phyloP scores from a whole-genome alignment of 139 green algal genomes.

The Volvox africanus region DNA sequence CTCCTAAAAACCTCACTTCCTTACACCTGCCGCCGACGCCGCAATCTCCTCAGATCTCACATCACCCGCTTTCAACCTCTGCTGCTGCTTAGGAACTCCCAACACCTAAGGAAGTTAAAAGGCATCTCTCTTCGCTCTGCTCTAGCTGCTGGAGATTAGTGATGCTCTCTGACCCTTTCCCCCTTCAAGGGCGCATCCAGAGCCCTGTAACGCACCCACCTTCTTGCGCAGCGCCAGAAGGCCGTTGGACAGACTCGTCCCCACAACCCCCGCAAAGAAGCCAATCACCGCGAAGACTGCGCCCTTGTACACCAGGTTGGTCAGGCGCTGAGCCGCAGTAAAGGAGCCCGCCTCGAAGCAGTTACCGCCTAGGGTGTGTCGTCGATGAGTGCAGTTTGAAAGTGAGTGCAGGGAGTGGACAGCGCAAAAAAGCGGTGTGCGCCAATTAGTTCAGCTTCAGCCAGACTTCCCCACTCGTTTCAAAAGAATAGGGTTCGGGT shows the following conservation, averaged over 20 bases:
- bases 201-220: constrained; percentile 58
- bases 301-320: constrained; percentile 90
- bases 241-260: constrained; percentile 89
- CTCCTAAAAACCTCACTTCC: no score
- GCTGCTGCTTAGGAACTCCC: background rate
- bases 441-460: no score
- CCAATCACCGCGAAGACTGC: constrained; percentile 87
- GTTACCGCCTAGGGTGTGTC: constrained; percentile 75
- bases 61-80: no score
- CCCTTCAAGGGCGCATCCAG: background rate
- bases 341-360: constrained; percentile 92
- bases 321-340: constrained; percentile 61
- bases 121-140: no score
- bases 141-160: background rate
- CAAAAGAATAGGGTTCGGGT: no score
- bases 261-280: constrained; percentile 86
- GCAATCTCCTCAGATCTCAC: no score
- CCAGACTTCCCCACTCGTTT: no score
- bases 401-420: no score
- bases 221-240: constrained; percentile 69
- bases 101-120: background rate
- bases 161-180: background rate
- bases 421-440: no score
- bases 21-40: no score
- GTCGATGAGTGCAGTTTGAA: no score